Percentiles rank a stretch among this genome's conserved stretches.
Conservation (phyloP, 2,329 filamentous ascomycete genomes). For the Sarocladium kiliense region DNA sequence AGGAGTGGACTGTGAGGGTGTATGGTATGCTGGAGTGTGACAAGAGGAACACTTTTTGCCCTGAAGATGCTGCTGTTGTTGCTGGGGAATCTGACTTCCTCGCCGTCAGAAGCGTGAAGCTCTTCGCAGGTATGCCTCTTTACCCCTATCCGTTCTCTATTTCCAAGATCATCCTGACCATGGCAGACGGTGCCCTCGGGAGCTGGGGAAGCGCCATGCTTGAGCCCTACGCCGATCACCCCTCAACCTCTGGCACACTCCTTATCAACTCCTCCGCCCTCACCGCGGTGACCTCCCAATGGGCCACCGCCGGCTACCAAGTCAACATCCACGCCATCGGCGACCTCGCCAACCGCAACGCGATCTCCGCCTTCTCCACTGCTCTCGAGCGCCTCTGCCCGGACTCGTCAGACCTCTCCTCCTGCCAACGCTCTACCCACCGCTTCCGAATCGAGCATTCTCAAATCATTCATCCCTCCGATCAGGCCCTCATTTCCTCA, state of each 20-base stretch:
- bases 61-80: slow-evolving; percentile 40
- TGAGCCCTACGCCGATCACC: slow-evolving; percentile 63
- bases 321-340: slow-evolving; percentile 71
- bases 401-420: slow-evolving; percentile 25
- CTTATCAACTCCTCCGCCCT: slow-evolving; percentile 60
- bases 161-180: not conserved
- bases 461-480: slow-evolving; percentile 63
- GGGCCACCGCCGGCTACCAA: slow-evolving; percentile 58
- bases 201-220: slow-evolving; percentile 69
- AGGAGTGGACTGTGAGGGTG: slow-evolving; percentile 56
- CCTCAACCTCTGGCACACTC: slow-evolving; percentile 56
- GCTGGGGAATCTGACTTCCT: slow-evolving; percentile 39
- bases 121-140: slow-evolving; percentile 55
- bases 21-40: slow-evolving; percentile 66
- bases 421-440: slow-evolving; percentile 44
- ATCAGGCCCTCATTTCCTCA: slow-evolving; percentile 53
- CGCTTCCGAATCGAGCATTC: slow-evolving; percentile 67
- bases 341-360: slow-evolving; percentile 61
- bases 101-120: slow-evolving; percentile 58
- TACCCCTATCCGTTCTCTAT: not conserved
- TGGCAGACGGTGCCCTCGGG: slow-evolving; percentile 60
- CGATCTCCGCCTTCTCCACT: slow-evolving; percentile 56
- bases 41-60: slow-evolving; percentile 60
- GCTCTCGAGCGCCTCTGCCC: slow-evolving; percentile 52
- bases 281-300: slow-evolving; percentile 46